phyloP scores from a whole-genome alignment of 345 rosid species.

The Brassica napus region Da-Ae NC_063436.1:36057501-36058000 shows the following conservation, averaged over 20 bases:
- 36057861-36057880: slow-evolving; percentile 44
- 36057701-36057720: slow-evolving; percentile 38
- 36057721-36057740: slow-evolving; percentile 29
- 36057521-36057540: no score
- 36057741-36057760: slow-evolving; percentile 43
- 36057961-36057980: no score
- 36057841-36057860: slow-evolving; percentile 43
- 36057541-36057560: no score
- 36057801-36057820: slow-evolving; percentile 46
- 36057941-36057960: no score
- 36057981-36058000: no score
- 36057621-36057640: background rate
- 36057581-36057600: background rate
- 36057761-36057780: slow-evolving; percentile 4
- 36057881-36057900: slow-evolving; percentile 46
- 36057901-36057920: background rate
- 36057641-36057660: slow-evolving; percentile 32
- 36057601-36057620: background rate
- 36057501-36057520: no score
- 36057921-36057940: no score
- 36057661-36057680: slow-evolving; percentile 40
- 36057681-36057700: slow-evolving; percentile 49
- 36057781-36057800: background rate
- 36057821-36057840: slow-evolving; percentile 38
- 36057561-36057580: no score